Conservation (phyloP, 2,329 filamentous ascomycete genomes). For the Pseudovirgaria hyperparasitica region DNA sequence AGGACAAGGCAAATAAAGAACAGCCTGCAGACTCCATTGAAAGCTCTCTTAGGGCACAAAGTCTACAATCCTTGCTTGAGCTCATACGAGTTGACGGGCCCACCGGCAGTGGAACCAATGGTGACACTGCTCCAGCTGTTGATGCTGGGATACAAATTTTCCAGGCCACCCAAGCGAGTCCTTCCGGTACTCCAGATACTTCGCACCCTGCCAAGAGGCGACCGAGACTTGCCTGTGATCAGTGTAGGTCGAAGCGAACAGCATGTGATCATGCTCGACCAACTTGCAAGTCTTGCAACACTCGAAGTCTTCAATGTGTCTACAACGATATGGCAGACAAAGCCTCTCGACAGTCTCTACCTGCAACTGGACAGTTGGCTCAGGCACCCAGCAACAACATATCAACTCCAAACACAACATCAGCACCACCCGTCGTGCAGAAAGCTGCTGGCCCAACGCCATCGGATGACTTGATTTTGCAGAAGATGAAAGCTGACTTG, state of each 20-base stretch:
- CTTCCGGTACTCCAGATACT: conserved; percentile 4
- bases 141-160: conserved; percentile 1
- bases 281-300: conserved; percentile 19
- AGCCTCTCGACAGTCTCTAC: conserved; percentile 9
- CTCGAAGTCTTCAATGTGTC: conserved; percentile 21
- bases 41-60: conserved; percentile 23
- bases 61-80: conserved; percentile 22
- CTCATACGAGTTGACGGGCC: conserved; percentile 18
- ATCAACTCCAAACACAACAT: too few relatives aligned
- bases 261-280: conserved; percentile 25
- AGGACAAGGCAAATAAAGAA: conserved; percentile 8
- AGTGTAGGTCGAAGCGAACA: conserved; percentile 24
- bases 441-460: too few relatives aligned
- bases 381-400: conserved; percentile 12
- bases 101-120: too few relatives aligned
- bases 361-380: conserved; percentile 3
- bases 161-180: conserved; percentile 5
- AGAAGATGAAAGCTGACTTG: conserved; percentile 21
- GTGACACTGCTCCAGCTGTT: conserved; percentile 3
- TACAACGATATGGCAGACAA: conserved; percentile 13
- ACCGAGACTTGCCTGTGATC: conserved; percentile 20
- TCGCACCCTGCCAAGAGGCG: conserved; percentile 8
- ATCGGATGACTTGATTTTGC: too few relatives aligned
- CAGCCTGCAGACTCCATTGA: conserved; percentile 21
- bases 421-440: too few relatives aligned